These are phyloP conservation scores for Phanerochaete sordida DNA, from an alignment of 768 basidiomycete genomes.

Conservation along the genomic window DNA sequence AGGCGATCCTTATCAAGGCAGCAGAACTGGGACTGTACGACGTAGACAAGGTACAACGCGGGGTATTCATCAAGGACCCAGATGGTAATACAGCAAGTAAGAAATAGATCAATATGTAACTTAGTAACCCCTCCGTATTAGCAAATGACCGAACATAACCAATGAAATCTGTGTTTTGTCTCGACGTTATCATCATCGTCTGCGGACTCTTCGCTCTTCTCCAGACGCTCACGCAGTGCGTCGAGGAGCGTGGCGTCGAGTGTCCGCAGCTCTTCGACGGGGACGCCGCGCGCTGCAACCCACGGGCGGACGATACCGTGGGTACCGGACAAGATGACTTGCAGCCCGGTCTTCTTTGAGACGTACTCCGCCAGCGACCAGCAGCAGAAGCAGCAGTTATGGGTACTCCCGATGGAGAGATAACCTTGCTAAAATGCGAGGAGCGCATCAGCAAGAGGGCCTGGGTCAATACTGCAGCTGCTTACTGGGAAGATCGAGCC, in stretches of 20 bases:
- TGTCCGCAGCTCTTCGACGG: neutral
- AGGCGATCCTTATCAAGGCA: conserved; percentile 14
- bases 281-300: conserved; percentile 3
- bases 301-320: conserved; percentile 10
- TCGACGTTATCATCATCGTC: neutral
- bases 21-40: conserved; percentile 2
- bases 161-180: neutral
- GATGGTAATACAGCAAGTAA: neutral
- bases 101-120: no score
- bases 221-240: neutral
- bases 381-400: conserved; percentile 8
- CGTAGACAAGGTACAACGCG: neutral
- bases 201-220: neutral
- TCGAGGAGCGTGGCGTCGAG: conserved; percentile 2
- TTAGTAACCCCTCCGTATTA: no score
- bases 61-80: neutral
- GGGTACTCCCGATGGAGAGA: conserved; percentile 8
- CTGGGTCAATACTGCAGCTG: no score
- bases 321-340: conserved; percentile 6
- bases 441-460: neutral
- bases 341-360: neutral
- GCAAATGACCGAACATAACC: neutral
- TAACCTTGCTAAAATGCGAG: neutral
- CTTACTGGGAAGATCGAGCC: neutral
- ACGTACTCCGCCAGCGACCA: conserved; percentile 3